Evolutionary conservation across 768 basidiomycete genomes (phyloP), one percentile per base, ranked within the genome.

Genomic region (Stropharia rugosoannulata): DNA sequence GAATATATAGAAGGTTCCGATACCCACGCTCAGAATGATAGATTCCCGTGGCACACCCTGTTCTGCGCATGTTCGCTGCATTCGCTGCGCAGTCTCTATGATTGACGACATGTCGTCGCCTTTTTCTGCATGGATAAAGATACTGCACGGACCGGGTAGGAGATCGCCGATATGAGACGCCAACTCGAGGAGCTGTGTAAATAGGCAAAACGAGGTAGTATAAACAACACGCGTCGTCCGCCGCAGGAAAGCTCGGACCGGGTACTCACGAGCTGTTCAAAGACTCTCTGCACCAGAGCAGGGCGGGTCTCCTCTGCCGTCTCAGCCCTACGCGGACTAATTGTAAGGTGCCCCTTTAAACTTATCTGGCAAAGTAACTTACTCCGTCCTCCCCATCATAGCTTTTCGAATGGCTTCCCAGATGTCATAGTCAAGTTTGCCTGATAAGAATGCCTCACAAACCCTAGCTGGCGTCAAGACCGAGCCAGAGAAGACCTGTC

Each of bases 71-170:
- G 74, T 66, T 37, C 59, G 59, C 29, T 77, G 63, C 55, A 84
- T 60, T 8, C 73, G 68, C 12, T 64, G 63, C 7, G 82, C 82
- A 58, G 74, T 72, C 18, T 65, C 52, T 4, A 80, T 70, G 67
- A 87, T 78, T 25, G 61, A 69, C 2, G 42, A 41, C 0, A 66
- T 48, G 59, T 81, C 64, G 8, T 65, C 61, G 51, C 77, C 69
- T n/a, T 69, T 61, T 38, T 80, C 72, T 6, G 82, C 77, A 64
- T 85, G 82, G 45, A 87, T 65, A 49, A 80, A 79, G 15, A 79
- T 73, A 38, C 81, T 65, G 50, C 85, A 78, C 1, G 77, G 76
- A 0, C 82, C 84, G 3, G 70, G 61, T 42, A 71, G 72, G n/a
- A 73, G 68, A 54, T 79, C 75, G 46, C 77, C 62, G 49, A 83